A percentile compares a stretch with the other conserved stretches of the same genome.
These are phyloP conservation scores for Lolium multiflorum DNA, from an alignment of 176 grass and related monocot genomes.

Conservation along the genomic window DNA sequence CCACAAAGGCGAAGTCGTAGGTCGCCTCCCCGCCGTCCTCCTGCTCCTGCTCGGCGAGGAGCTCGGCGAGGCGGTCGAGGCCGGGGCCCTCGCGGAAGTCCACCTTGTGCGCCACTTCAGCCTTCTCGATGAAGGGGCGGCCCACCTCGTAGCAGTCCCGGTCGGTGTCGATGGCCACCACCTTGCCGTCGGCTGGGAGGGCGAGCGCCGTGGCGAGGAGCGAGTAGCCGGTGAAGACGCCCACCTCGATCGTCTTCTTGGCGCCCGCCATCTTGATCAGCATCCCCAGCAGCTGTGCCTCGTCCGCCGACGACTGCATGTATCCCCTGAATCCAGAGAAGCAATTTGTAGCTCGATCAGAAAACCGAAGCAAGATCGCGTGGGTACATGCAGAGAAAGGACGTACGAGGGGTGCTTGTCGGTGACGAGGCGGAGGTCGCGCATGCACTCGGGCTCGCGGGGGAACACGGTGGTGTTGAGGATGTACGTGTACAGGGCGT, in stretches of 20 bases:
- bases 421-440: conserved; percentile 70
- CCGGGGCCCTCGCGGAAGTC: conserved; percentile 61
- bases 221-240: conserved; percentile 84
- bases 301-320: conserved; percentile 63
- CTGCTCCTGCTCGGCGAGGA: conserved; percentile 38
- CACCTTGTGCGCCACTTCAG: conserved; percentile 67
- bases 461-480: conserved; percentile 75
- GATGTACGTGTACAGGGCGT: conserved; percentile 72
- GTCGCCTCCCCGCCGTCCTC: conserved; percentile 9
- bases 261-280: conserved; percentile 77
- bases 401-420: conserved; percentile 56
- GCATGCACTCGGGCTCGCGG: conserved; percentile 65
- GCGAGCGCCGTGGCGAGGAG: conserved; percentile 74
- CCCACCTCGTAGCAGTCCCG: conserved; percentile 53
- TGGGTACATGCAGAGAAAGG: not conserved
- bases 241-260: conserved; percentile 74
- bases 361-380: not conserved
- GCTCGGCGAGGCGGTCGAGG: conserved; percentile 23
- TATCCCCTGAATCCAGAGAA: conserved; percentile 34
- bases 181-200: conserved; percentile 70
- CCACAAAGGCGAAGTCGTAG: conserved; percentile 81
- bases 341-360: too few species aligned
- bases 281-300: conserved; percentile 54
- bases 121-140: conserved; percentile 51
- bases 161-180: conserved; percentile 55